These are phyloP conservation scores for Phytophthora quininea DNA, from an alignment of 352 stramenopile species.

Conservation along the genomic window DNA sequence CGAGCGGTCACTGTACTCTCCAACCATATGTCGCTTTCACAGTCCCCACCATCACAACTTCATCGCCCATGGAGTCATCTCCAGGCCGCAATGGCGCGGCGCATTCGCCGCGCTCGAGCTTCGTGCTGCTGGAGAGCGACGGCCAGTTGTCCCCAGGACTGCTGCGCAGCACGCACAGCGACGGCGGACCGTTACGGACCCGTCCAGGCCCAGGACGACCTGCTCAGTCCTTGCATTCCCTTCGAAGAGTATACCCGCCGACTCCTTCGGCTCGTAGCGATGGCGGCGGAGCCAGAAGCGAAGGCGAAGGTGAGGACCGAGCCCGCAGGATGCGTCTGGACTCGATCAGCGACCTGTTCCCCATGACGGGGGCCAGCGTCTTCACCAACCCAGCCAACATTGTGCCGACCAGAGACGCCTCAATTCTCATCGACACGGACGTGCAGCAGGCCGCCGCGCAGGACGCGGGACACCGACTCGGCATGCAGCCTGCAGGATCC, in stretches of 20 bases:
- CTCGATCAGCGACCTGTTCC: conserved; percentile 73
- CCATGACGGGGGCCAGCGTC: conserved; percentile 56
- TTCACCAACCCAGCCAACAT: conserved; percentile 83
- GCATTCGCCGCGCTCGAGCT: conserved; percentile 60
- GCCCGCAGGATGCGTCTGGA: conserved; percentile 30
- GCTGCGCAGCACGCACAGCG: conserved; percentile 27
- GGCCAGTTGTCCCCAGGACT: conserved; percentile 28
- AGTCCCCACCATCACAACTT: conserved; percentile 13
- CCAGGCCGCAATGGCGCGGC: conserved; percentile 16
- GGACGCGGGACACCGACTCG: conserved; percentile 24
- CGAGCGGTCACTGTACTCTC: conserved; percentile 17
- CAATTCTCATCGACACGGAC: conserved; percentile 77
- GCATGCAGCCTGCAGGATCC: conserved; percentile 18
- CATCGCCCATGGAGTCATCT: conserved; percentile 18
- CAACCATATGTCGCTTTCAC: conserved; percentile 19
- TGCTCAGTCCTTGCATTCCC: conserved; percentile 27
- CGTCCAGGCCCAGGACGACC: conserved; percentile 6
- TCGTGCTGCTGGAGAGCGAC: conserved; percentile 64
- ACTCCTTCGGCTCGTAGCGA: conserved; percentile 20
- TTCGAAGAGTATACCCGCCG: conserved; percentile 26
- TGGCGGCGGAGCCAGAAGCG: conserved; percentile 18
- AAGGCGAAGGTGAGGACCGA: conserved; percentile 8
- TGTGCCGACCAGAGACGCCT: conserved; percentile 72
- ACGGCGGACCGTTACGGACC: conserved; percentile 14
- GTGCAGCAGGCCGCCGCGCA: conserved; percentile 41